Conservation (phyloP, 2,329 filamentous ascomycete genomes). For the Sphaerulina vaccinii region DNA sequence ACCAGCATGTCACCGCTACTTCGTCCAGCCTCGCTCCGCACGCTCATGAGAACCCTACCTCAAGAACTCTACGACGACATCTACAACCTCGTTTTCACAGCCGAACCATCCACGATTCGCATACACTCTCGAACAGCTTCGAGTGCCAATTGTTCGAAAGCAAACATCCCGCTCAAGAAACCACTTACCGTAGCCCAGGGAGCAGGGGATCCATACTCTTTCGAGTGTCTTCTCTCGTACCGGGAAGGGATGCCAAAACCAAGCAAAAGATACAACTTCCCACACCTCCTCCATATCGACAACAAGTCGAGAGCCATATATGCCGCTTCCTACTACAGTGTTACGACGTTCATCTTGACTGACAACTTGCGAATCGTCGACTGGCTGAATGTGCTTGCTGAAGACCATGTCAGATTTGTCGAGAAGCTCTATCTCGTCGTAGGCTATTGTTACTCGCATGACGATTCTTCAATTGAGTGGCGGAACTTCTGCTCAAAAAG, state of each 20-base stretch:
- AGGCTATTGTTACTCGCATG: neutral
- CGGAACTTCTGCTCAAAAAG: too few species aligned
- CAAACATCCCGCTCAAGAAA: too few species aligned
- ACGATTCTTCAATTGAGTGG: too few species aligned
- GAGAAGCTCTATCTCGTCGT: too few species aligned
- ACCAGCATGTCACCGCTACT: neutral
- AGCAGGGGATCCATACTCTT: too few species aligned
- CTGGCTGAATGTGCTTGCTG: neutral
- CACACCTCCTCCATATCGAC: constrained; percentile 2
- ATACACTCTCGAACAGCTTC: too few species aligned
- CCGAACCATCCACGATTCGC: neutral
- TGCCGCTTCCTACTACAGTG: neutral
- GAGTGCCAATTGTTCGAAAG: neutral
- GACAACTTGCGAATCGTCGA: neutral
- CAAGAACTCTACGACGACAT: constrained; percentile 17
- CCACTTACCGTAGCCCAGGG: too few species aligned
- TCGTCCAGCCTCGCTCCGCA: neutral
- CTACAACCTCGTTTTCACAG: constrained; percentile 11
- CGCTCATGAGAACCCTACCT: constrained; percentile 1
- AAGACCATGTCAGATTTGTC: neutral
- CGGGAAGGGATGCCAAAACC: too few species aligned
- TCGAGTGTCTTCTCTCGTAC: too few species aligned
- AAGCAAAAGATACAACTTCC: constrained; percentile 9
- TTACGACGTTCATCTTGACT: neutral
- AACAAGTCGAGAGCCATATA: neutral